Evolutionary conservation across 768 basidiomycete species (phyloP), one percentile per base, ranked within the genome.

Genomic region (Termitomyces bulborhizus): DNA sequence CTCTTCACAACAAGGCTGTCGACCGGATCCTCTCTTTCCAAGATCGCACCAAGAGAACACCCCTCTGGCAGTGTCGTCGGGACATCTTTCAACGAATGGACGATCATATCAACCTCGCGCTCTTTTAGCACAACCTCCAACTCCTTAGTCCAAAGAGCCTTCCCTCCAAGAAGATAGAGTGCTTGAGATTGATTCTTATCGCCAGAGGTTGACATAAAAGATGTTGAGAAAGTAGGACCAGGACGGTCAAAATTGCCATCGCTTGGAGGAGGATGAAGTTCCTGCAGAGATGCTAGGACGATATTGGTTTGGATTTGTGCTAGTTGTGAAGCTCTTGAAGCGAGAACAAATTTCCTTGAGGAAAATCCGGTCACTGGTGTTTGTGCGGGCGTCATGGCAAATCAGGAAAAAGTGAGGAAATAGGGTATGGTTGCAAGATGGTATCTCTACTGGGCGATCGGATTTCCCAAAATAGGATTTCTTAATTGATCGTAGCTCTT

Each of bases 121-220:
- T 85, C 77, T 53, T 83, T 77, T 57, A 99, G 73, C 43, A 84
- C 85, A 18, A 90, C 88, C 67, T 99, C 97, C 52, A 99, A 84
- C 63, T 98, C 96, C 63, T 93, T 90, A 37, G 97, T 99, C 97
- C 97, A 99, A 29, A 98, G 71, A 0, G 89, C 80, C 67, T 92
- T 93, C n/a, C 91, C 93, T 39, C 93, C 93, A 15, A 97, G 73
- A 8, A 94, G 77, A 70, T 95, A 95, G 16, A 97, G 76, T 3
- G 83, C 82, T 60, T 92, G 87, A 1, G 86, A 83, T 70, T 95
- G 92, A 64, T 97, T 94, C 65, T 90, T 88, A 73, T 98, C 96
- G 76, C 96, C 65, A 73, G 83, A 93, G 21, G 86, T 86, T 3
- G 75, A 57, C 69, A 80, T 79, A 64, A 78, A 81, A 15, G 70